Evolutionary conservation across 305 asterid genomes (phyloP).

Genomic region (Solanum hybrid): DNA sequence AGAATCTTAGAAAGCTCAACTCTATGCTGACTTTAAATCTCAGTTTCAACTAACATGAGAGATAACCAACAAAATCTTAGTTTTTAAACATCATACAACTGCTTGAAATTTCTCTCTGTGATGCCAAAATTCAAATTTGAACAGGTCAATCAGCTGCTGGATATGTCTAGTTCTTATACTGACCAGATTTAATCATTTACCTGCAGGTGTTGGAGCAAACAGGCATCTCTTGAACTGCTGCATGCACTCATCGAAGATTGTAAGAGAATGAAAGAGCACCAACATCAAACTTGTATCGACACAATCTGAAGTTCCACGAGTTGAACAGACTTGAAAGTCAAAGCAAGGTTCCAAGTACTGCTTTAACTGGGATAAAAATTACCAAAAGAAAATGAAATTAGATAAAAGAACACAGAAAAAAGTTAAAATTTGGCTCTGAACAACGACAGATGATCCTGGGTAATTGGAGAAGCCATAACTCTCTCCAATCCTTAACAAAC

Average conservation of each 20-base stretch:
- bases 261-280: neutral
- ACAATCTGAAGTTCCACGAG: neutral
- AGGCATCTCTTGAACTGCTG: neutral
- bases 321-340: neutral
- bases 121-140: neutral
- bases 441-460: neutral
- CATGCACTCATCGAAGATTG: neutral
- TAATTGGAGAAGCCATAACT: neutral
- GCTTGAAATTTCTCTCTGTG: neutral
- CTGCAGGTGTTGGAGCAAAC: neutral
- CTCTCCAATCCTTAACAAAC: neutral
- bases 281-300: neutral
- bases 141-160: neutral
- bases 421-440: neutral
- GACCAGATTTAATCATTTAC: neutral
- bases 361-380: neutral
- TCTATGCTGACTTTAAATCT: neutral
- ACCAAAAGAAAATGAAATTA: neutral
- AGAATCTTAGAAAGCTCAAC: neutral
- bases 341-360: neutral
- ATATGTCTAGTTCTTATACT: neutral
- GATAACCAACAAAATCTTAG: neutral
- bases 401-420: neutral
- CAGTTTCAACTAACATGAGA: neutral
- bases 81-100: neutral